A percentile compares a stretch with the other conserved stretches of the same genome.
Conservation (phyloP, 495 filamentous ascomycete species). For the Podospora pseudoanserina region DNA sequence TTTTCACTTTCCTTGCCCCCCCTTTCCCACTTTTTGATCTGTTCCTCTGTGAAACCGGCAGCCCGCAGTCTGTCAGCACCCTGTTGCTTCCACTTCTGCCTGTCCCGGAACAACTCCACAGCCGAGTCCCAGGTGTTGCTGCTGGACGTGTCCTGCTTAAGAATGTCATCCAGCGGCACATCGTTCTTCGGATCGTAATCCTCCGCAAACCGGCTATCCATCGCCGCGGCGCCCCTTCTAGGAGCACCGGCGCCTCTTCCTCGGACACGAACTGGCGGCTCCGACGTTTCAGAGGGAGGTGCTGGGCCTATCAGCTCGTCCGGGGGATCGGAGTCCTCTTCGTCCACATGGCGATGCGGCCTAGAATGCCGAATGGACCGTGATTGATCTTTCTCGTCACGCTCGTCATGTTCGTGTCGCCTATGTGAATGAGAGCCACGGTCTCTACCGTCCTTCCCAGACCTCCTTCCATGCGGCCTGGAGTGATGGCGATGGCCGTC, state of each 20-base stretch:
- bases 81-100: conserved; percentile 72
- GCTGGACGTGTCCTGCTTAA: conserved; percentile 1
- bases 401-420: conserved; percentile 4
- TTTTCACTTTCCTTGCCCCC: conserved; percentile 57
- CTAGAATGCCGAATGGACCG: neutral
- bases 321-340: conserved; percentile 67
- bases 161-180: conserved; percentile 49
- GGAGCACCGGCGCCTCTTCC: conserved; percentile 62
- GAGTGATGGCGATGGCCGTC: conserved; percentile 5
- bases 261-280: conserved; percentile 55
- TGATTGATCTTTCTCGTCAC: neutral
- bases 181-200: conserved; percentile 77
- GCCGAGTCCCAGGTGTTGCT: conserved; percentile 80
- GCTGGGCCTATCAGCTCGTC: conserved; percentile 78
- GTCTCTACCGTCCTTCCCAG: conserved; percentile 14
- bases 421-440: neutral
- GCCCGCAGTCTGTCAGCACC: conserved; percentile 73
- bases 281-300: conserved; percentile 43
- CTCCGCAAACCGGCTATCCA: conserved; percentile 74
- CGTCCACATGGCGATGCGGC: conserved; percentile 13
- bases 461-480: conserved; percentile 11
- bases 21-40: conserved; percentile 75
- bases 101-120: conserved; percentile 75
- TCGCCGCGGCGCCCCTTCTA: conserved; percentile 52
- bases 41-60: conserved; percentile 75